Conservation (phyloP, 164 flowering plant genomes). For the Vitis rotundifolia region DNA sequence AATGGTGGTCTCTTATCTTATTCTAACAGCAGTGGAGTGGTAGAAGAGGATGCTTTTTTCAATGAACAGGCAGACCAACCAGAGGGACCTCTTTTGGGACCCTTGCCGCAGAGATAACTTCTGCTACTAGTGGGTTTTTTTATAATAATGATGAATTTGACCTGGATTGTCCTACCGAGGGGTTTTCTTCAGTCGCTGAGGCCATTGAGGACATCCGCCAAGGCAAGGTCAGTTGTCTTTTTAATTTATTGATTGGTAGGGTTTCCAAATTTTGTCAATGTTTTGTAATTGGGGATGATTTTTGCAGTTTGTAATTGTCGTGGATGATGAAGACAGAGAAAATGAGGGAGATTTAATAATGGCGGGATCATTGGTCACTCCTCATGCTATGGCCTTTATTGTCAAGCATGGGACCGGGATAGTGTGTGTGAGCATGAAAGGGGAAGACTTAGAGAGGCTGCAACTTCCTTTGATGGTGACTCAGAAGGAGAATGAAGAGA, state of each 20-base stretch:
- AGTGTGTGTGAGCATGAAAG: conserved; percentile 95
- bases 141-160: conserved; percentile 61
- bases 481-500: conserved; percentile 77
- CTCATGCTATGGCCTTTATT: conserved; percentile 92
- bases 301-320: conserved; percentile 85
- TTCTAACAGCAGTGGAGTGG: conserved; percentile 36
- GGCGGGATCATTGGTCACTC: conserved; percentile 83
- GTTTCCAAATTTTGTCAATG: neutral
- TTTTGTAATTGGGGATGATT: conserved; percentile 8
- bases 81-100: conserved; percentile 51
- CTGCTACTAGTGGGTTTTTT: conserved; percentile 35
- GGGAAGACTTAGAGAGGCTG: conserved; percentile 77
- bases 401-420: conserved; percentile 99
- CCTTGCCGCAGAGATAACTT: conserved; percentile 53
- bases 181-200: conserved; percentile 83
- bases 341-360: conserved; percentile 95
- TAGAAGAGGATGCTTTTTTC: conserved; percentile 7
- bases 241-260: neutral
- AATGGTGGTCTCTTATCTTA: conserved; percentile 42
- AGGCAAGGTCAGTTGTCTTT: conserved; percentile 71
- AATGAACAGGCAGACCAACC: conserved; percentile 20
- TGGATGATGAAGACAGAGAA: conserved; percentile 96
- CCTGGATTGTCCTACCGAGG: conserved; percentile 73
- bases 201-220: conserved; percentile 90
- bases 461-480: conserved; percentile 84